A percentile compares a stretch with the other conserved stretches of the same genome.
Evolutionary conservation across 371 early-diverging fungal genomes (phyloP).

Genomic region (Mucor irregularis): DNA sequence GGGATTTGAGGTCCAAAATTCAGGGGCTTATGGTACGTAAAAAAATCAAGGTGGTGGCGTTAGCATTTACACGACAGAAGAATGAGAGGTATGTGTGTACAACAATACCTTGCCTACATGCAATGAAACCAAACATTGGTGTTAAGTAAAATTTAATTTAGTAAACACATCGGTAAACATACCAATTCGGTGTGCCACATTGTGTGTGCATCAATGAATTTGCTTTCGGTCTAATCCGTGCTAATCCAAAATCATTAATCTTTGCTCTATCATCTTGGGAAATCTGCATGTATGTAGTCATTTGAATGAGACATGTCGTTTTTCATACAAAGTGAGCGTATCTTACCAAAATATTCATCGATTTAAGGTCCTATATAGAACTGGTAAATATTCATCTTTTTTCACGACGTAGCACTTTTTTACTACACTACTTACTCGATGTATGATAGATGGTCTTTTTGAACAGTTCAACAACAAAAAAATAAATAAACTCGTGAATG

Average conservation of each 20-base stretch:
- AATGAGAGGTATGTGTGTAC: too few species aligned
- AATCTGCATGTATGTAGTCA: slow-evolving; percentile 33
- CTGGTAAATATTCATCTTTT: not conserved
- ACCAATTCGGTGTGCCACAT: slow-evolving; percentile 82
- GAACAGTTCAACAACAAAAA: not conserved
- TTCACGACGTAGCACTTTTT: too few species aligned
- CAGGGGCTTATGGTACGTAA: too few species aligned
- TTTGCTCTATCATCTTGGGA: slow-evolving; percentile 70
- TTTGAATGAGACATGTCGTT: not conserved
- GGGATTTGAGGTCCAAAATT: slow-evolving; percentile 72
- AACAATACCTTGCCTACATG: too few species aligned
- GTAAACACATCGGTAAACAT: slow-evolving; percentile 20
- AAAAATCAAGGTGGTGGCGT: too few species aligned
- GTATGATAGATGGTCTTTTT: slow-evolving; percentile 47
- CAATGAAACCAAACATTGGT: too few species aligned
- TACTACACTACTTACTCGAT: slow-evolving; percentile 28
- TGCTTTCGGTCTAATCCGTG: slow-evolving; percentile 69
- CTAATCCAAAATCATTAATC: slow-evolving; percentile 82
- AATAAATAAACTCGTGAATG: too few species aligned
- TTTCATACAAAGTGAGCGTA: not conserved
- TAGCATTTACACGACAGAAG: too few species aligned
- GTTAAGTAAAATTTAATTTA: slow-evolving; percentile 3
- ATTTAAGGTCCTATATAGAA: slow-evolving; percentile 69
- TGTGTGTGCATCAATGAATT: slow-evolving; percentile 71
- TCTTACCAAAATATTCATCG: slow-evolving; percentile 75